Conservation (phyloP, 2,329 filamentous ascomycete species). For the Pseudogymnoascus sp. region DNA sequence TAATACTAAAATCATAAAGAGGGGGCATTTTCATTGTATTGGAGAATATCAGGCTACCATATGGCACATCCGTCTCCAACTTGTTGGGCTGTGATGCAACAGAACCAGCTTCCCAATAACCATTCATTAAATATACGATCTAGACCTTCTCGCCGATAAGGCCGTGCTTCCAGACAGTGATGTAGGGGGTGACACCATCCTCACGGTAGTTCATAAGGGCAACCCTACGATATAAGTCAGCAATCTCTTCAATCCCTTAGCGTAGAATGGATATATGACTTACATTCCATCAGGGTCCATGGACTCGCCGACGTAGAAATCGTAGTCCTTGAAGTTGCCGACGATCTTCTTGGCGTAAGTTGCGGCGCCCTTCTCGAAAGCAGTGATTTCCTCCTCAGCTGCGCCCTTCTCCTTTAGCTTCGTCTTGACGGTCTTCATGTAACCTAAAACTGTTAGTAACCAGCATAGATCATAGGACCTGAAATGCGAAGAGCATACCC, state of each 20-base stretch:
- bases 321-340: constrained; percentile 88
- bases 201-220: constrained; percentile 96
- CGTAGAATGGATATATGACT: constrained; percentile 33
- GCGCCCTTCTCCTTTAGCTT: constrained; percentile 58
- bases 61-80: constrained; percentile 1
- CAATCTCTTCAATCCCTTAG: constrained; percentile 8
- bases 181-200: constrained; percentile 84
- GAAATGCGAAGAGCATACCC: constrained; percentile 47
- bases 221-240: constrained; percentile 50
- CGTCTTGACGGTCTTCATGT: constrained; percentile 85
- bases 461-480: constrained; percentile 15
- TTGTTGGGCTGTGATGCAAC: neutral
- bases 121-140: constrained; percentile 11
- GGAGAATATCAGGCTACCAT: constrained; percentile 11
- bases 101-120: constrained; percentile 11
- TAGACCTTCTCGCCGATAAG: constrained; percentile 88
- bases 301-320: constrained; percentile 86
- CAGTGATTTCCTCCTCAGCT: constrained; percentile 60
- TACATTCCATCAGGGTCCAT: constrained; percentile 95
- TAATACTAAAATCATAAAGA: neutral
- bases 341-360: constrained; percentile 73
- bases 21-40: constrained; percentile 11
- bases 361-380: constrained; percentile 72
- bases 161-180: constrained; percentile 94
- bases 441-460: constrained; percentile 47